A percentile compares a stretch with the other conserved stretches of the same genome.
Conservation (phyloP, 73 alveolate genomes). For the Paramecium sexaurelia region DNA sequence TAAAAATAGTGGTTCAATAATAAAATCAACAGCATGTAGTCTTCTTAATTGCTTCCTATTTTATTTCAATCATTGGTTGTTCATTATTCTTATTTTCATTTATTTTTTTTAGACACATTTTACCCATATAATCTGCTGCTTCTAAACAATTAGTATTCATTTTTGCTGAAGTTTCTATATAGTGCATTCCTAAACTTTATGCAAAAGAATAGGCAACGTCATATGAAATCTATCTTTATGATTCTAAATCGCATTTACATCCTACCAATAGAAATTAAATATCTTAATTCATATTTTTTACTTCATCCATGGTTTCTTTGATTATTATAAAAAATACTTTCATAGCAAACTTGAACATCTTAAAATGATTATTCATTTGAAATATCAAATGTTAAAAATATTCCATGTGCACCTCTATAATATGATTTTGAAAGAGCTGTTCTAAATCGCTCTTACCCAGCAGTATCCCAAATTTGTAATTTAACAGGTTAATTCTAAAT, state of each 20-base stretch:
- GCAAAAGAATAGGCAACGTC: constrained; percentile 59
- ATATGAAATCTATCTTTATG: constrained; percentile 51
- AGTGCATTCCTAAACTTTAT: constrained; percentile 22
- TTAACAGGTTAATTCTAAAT: constrained; percentile 71
- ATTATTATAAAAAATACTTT: constrained; percentile 33
- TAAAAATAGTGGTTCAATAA: no score
- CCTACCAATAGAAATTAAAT: constrained; percentile 49
- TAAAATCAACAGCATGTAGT: background rate
- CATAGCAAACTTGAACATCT: background rate
- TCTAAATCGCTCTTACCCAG: constrained; percentile 92
- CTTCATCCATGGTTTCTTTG: background rate
- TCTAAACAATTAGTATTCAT: background rate
- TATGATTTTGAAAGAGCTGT: constrained; percentile 71
- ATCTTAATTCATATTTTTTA: background rate
- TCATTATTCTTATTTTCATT: background rate
- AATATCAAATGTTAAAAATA: background rate
- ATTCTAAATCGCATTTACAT: constrained; percentile 66
- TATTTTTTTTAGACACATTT: background rate
- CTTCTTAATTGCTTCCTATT: background rate
- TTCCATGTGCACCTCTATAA: constrained; percentile 72
- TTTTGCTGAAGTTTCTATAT: constrained; percentile 64
- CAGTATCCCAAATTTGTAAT: constrained; percentile 92
- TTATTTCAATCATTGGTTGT: background rate
- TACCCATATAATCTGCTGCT: background rate
- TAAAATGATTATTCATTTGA: background rate